Conservation (phyloP, 371 early-diverging fungal genomes). For the Rhizopus delemar region DNA sequence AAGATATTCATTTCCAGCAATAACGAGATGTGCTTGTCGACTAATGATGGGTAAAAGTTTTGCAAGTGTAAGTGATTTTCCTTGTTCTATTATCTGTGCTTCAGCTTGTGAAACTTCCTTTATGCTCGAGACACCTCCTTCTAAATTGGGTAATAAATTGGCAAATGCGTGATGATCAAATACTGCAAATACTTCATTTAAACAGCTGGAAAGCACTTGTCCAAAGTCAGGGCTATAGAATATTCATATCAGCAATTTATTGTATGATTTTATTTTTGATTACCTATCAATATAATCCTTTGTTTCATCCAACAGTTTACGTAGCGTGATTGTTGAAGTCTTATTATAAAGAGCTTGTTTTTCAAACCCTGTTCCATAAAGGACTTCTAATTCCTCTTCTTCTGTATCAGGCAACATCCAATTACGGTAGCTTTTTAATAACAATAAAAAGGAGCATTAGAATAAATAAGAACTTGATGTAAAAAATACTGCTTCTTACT, state of each 20-base stretch:
- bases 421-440: conserved; percentile 41
- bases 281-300: conserved; percentile 80
- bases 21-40: conserved; percentile 74
- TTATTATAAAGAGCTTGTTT: conserved; percentile 21
- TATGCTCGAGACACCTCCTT: conserved; percentile 22
- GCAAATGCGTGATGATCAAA: conserved; percentile 49
- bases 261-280: not conserved
- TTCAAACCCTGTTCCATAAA: conserved; percentile 59
- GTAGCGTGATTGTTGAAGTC: conserved; percentile 46
- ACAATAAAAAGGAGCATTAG: not conserved
- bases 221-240: conserved; percentile 62
- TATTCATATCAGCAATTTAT: not conserved
- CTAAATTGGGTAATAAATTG: conserved; percentile 28
- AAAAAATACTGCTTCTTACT: conserved; percentile 9
- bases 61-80: conserved; percentile 68
- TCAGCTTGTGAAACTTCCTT: conserved; percentile 31
- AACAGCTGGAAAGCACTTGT: conserved; percentile 48
- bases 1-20: conserved; percentile 84
- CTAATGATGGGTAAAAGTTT: conserved; percentile 77
- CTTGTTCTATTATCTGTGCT: conserved; percentile 8
- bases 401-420: conserved; percentile 73
- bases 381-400: conserved; percentile 60
- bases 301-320: conserved; percentile 75
- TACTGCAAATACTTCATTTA: conserved; percentile 65
- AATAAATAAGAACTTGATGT: not conserved